Evolutionary conservation across 345 rosid genomes (phyloP).

Genomic region (Lagerstroemia speciosa): DNA sequence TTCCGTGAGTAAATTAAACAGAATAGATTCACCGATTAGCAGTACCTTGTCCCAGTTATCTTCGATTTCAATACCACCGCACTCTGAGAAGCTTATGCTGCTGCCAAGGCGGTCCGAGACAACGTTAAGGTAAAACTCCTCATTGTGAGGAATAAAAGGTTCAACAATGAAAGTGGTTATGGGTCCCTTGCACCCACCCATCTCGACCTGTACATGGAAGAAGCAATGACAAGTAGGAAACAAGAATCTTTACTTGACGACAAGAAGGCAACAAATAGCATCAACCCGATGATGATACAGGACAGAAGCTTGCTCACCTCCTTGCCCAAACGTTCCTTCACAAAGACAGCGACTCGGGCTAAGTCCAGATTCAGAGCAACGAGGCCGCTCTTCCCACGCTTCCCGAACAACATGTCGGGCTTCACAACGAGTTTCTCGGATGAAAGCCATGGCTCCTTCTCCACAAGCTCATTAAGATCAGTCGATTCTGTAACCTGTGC

Average conservation of each 20-base stretch:
- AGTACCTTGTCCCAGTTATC: conserved; percentile 96
- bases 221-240: neutral
- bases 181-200: conserved; percentile 90
- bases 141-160: conserved; percentile 81
- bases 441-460: conserved; percentile 81
- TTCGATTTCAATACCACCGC: conserved; percentile 94
- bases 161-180: conserved; percentile 90
- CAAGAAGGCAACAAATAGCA: neutral
- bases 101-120: conserved; percentile 80
- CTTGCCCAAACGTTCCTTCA: conserved; percentile 75
- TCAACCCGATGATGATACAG: neutral
- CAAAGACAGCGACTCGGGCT: conserved; percentile 60
- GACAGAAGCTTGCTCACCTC: conserved; percentile 33
- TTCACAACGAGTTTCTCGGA: conserved; percentile 83
- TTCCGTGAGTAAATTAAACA: neutral
- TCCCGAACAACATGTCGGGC: conserved; percentile 96
- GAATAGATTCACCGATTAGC: neutral
- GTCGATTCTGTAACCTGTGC: conserved; percentile 66
- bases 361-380: conserved; percentile 77
- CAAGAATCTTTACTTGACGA: neutral
- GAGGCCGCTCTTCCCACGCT: conserved; percentile 92
- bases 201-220: conserved; percentile 54
- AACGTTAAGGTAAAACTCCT: conserved; percentile 92
- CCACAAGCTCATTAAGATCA: conserved; percentile 62
- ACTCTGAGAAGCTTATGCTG: conserved; percentile 94